Base-by-base conservation (phyloP, 306 rosid genomes). In the Pyrus communis region DNA sequence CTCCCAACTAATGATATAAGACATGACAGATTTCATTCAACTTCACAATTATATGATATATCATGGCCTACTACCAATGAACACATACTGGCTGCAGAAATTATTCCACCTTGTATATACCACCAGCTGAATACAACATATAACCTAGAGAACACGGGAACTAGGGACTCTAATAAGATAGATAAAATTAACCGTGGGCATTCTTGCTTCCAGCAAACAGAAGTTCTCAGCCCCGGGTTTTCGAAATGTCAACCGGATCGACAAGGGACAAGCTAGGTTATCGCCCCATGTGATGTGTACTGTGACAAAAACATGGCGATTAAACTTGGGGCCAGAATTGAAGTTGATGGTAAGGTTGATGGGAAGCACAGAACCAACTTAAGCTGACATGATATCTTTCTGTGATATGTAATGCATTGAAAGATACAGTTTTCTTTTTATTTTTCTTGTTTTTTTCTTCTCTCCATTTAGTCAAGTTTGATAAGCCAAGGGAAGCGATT, bases 271-370 rank as follows among this genome's bases (percentile, higher is more conserved):
- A 62, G 18, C 69, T 13, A 65, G 25, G 45, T 67, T 19, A 11
- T 30, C 7, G 15, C 55, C 22, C 45, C 65, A 38, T 23, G 25
- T 64, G 62, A 42, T 46, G 71, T 70, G 77, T 64, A 21, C 66
- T 76, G 43, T 71, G 81, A 70, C 25, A 67, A 61, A 62, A 46
- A 43, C 65, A 65, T 21, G 69, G 28, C 69, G 49, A 40, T 11
- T 31, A 43, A 23, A 1, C 46, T 9, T 27, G 23, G 15, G 19
- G 60, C 58, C 55, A 31, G 8, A 64, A 55, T n/a, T 70, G 72
- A 68, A 69, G 70, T 65, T 11, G 67, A 65, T 69, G 72, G 66
- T 80, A 45, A 62, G 83, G 83, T 74, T 46, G 79, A 58, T 68
- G 63, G 71, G 79, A 61, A 75, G 67, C 84, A 75, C n/a, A 33